Evolutionary conservation across 352 stramenopile genomes (phyloP), one percentile per base, ranked within the genome.

Genomic region (Phytopythium boreale): DNA sequence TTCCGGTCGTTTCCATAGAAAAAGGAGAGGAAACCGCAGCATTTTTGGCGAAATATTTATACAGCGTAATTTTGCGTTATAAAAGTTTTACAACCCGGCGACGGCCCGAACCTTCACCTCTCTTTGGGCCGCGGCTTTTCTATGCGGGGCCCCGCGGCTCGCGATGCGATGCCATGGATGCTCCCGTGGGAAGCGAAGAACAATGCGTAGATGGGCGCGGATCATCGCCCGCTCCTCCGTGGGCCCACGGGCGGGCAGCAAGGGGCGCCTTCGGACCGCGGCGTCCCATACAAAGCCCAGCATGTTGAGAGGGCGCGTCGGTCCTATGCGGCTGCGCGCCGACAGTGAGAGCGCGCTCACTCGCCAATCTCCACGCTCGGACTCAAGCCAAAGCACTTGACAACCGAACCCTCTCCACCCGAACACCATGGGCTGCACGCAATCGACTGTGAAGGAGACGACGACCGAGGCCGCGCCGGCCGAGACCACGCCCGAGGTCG

Each of bases 391-490:
- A 27, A 43, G 51, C 51, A 36, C 29, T 26, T 22, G 51, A 41
- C 50, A 1, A 29, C 31, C 39, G n/a, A 44, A n/a, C n/a, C n/a
- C n/a, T n/a, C n/a, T 24, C 29, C 17, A 41, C 47, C 22, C 27
- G 29, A 27, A 15, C 19, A 60, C 29, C 39, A 62, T 62, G 56
- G 56, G 56, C 56, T 62, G 56, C 56, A 29, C 43, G 39, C 56
- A 62, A 62, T 62, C 56, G 15, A 62, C 56, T 31, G 56, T 62
- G 39, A 52, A 50, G 24, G 56, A 61, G 37, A 55, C 39, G 24
- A 62, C 39, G 39, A 59, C 52, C 27, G 52, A 59, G 29, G 41
- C 56, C 41, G 56, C 56, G 24, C 56, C 56, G 26, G 56, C 56
- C 36, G 41, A 53, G 56, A 50, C 55, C 34, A 50, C 55, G 31